Conservation (phyloP, 805 yeast species). For the Komagataella kurtzmanii region DNA sequence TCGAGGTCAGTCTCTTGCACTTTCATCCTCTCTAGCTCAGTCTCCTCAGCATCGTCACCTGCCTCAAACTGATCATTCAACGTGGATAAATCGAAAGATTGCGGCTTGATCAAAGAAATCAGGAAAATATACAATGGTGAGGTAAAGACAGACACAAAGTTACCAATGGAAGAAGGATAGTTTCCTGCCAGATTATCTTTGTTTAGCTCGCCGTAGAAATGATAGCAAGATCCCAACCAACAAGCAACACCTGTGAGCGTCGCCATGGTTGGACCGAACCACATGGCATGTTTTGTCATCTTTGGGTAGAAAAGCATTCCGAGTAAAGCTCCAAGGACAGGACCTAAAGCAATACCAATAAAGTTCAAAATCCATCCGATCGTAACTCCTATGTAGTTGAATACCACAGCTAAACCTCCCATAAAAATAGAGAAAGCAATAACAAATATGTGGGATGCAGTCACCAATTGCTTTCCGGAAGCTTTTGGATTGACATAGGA, state of each 20-base stretch:
- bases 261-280: conserved; percentile 33
- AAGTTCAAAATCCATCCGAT: conserved; percentile 26
- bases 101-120: conserved; percentile 14
- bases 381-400: conserved; percentile 27
- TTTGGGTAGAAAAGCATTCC: conserved; percentile 27
- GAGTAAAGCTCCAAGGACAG: conserved; percentile 34
- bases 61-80: conserved; percentile 13
- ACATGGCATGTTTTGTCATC: conserved; percentile 20
- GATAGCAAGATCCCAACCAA: conserved; percentile 27
- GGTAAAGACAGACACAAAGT: conserved; percentile 22
- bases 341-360: conserved; percentile 37
- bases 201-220: conserved; percentile 27
- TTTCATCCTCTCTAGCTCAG: conserved; percentile 16
- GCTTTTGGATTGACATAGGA: conserved; percentile 26
- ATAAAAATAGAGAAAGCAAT: conserved; percentile 28
- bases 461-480: conserved; percentile 21
- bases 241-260: conserved; percentile 39
- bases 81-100: conserved; percentile 13
- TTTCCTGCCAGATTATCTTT: conserved; percentile 30
- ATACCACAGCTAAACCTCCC: conserved; percentile 23
- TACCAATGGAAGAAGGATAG: conserved; percentile 29
- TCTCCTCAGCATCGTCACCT: conserved; percentile 21
- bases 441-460: conserved; percentile 20
- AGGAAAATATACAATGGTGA: conserved; percentile 15
- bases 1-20: conserved; percentile 6